Evolutionary conservation across 805 yeast species (phyloP).

Genomic region (Candida suzukii): DNA sequence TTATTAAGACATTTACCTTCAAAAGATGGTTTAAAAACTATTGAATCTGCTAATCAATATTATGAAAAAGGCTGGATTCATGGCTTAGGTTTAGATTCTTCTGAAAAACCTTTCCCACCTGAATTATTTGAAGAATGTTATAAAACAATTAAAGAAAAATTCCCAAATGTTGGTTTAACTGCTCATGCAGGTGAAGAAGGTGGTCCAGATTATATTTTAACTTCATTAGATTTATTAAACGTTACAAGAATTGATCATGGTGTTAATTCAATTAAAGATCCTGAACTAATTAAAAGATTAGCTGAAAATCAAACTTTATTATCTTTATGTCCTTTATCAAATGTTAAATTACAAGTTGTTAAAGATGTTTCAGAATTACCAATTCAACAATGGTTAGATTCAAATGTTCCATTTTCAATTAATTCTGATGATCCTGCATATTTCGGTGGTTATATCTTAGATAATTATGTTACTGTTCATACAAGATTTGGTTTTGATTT

Average conservation of each 20-base stretch:
- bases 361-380: slow-evolving; percentile 63
- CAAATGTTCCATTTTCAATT: slow-evolving; percentile 62
- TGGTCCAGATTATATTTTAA: slow-evolving; percentile 57
- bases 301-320: slow-evolving; percentile 51
- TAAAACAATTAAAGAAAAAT: slow-evolving; percentile 34
- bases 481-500: slow-evolving; percentile 55
- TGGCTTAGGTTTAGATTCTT: slow-evolving; percentile 78
- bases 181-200: slow-evolving; percentile 94
- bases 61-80: slow-evolving; percentile 53
- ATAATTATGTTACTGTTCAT: slow-evolving; percentile 64
- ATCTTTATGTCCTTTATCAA: slow-evolving; percentile 73
- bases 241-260: slow-evolving; percentile 80
- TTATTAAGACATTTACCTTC: slow-evolving; percentile 69
- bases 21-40: slow-evolving; percentile 47
- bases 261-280: slow-evolving; percentile 53
- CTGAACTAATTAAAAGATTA: slow-evolving; percentile 46
- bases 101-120: slow-evolving; percentile 77
- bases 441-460: slow-evolving; percentile 79
- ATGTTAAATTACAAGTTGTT: slow-evolving; percentile 70
- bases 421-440: slow-evolving; percentile 80
- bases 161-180: slow-evolving; percentile 54
- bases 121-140: slow-evolving; percentile 61
- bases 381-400: slow-evolving; percentile 49
- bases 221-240: slow-evolving; percentile 50
- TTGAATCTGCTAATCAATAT: slow-evolving; percentile 44